Evolutionary conservation across 306 rosid species (phyloP).

Genomic region (Myrica gale): DNA sequence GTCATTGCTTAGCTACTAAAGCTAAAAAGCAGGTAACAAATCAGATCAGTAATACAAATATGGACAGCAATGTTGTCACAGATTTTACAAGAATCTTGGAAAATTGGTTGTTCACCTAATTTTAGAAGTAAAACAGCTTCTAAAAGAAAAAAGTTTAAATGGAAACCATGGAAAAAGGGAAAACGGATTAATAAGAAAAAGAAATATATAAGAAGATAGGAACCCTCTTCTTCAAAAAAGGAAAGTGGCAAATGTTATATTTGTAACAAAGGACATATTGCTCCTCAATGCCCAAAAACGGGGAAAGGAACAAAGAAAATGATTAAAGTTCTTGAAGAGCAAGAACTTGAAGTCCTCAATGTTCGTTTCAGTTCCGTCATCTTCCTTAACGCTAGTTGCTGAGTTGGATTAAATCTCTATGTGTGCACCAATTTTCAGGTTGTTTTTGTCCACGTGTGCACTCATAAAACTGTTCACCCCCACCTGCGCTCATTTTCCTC

Average conservation of each 20-base stretch:
- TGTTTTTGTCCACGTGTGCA: no score
- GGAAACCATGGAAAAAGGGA: background rate
- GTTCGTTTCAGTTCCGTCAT: no score
- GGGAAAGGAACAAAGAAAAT: no score
- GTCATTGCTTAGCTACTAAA: background rate
- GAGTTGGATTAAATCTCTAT: no score
- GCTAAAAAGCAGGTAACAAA: background rate
- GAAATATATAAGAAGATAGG: background rate
- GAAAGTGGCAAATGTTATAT: no score
- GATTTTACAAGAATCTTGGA: background rate
- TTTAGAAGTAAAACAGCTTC: background rate
- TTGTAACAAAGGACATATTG: background rate
- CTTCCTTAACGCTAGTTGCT: no score
- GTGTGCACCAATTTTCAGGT: no score
- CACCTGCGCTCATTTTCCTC: slow-evolving; percentile 30
- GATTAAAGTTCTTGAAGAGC: background rate
- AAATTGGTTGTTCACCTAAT: background rate
- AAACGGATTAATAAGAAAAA: no score
- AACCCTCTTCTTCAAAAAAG: no score
- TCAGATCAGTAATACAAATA: background rate
- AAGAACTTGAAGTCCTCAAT: no score
- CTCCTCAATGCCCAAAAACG: no score
- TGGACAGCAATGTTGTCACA: background rate
- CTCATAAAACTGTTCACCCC: slow-evolving; percentile 34
- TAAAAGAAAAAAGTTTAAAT: background rate